Conservation (phyloP, 164 flowering plant species). For the Annona squamosa region DNA sequence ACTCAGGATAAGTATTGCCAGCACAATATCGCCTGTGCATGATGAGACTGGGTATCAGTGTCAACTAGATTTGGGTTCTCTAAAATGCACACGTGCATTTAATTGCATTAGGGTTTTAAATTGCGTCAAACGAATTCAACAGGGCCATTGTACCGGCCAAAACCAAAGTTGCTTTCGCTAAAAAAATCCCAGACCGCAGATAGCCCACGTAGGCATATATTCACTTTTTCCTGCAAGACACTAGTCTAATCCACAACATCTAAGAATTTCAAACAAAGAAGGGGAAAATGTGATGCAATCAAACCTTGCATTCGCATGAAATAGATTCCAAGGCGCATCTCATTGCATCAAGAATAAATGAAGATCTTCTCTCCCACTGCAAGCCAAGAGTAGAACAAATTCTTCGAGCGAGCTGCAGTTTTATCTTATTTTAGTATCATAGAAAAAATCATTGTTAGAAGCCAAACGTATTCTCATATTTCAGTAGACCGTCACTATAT, state of each 20-base stretch:
- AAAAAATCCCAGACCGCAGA: background rate
- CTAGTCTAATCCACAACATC: background rate
- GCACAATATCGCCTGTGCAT: no score
- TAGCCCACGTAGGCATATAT: background rate
- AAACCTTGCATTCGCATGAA: slow-evolving; percentile 48
- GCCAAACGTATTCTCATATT: background rate
- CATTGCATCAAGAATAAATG: slow-evolving; percentile 31
- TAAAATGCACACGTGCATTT: background rate
- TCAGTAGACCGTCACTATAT: background rate
- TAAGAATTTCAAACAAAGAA: background rate
- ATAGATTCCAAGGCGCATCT: slow-evolving; percentile 27
- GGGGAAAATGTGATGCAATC: background rate
- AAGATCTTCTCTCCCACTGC: slow-evolving; percentile 20
- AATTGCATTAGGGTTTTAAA: no score
- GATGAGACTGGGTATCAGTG: background rate
- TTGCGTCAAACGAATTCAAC: no score
- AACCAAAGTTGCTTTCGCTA: no score
- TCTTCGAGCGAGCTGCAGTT: slow-evolving; percentile 46
- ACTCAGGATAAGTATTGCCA: no score
- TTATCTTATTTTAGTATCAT: slow-evolving; percentile 18
- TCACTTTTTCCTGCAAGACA: background rate
- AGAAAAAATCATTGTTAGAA: background rate
- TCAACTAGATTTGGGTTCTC: background rate
- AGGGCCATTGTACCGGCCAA: no score
- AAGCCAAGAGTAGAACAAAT: slow-evolving; percentile 45